Base-by-base conservation (phyloP, 345 rosid genomes). In the Eucalyptus paniculata region DNA sequence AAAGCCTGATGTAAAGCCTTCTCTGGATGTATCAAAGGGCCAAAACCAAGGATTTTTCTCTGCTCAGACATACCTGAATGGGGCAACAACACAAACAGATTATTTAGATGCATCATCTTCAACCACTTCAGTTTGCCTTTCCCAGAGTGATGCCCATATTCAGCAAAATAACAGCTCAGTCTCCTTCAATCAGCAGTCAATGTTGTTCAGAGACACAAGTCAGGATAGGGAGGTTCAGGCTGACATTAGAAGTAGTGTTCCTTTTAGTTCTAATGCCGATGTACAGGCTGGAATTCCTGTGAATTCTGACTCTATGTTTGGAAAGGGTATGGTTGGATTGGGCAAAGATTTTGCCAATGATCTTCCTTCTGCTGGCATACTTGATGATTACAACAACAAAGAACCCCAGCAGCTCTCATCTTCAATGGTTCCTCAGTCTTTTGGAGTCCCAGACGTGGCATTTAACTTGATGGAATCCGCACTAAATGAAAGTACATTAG, bases 51-150 rank as follows among this genome's bases (percentile, higher is more conserved):
- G 93, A 32, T 89, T 88, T 90, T 91, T 93, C 89, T 51, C 92
- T 85, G 91, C 94, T 8, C 95, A 93, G 67, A 45, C 91, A 53
- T 94, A 91, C 90, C 86, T 91, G 47, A 94, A 93, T 90, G 94
- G 94, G 82, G 90, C 89, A 85, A 87, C 91, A 86, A 86, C 93
- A 45, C 96, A 92, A 87, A 85, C 91, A 12, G 96, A 95, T 89
- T 94, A 92, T 89, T 92, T 96, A 93, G 98, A 96, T 88, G 93
- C 96, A 19, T 96, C 97, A 86, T 96, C 98, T 83, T 95, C 98
- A 30, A 93, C 95, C 32, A 94, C 95, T 34, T 95, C 97, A 69
- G 92, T 92, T 77, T 94, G 96, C 91, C 90, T 93, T 87, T 93
- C 97, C 82, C 97, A 93, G 88, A 94, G 91, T 80, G 97, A 96